Evolutionary conservation across 768 basidiomycete species (phyloP).

Genomic region (Boletus rex-veris): DNA sequence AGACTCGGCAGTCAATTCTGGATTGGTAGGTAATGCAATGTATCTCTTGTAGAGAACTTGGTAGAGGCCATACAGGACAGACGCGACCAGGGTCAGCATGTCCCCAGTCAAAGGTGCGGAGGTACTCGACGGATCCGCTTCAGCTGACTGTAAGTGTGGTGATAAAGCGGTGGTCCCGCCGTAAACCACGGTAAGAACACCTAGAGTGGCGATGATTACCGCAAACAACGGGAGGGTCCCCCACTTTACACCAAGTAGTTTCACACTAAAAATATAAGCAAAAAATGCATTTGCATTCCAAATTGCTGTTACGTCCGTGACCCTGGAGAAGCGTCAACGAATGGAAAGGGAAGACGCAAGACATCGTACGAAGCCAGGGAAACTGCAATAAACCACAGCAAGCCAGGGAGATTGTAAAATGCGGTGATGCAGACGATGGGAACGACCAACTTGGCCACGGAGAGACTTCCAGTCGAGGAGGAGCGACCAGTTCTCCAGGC

Average conservation of each 20-base stretch:
- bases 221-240: slow-evolving; percentile 61
- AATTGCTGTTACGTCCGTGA: slow-evolving; percentile 82
- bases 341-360: neutral
- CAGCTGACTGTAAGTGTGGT: slow-evolving; percentile 15
- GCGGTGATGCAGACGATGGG: slow-evolving; percentile 21
- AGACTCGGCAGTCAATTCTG: slow-evolving; percentile 42
- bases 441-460: slow-evolving; percentile 34
- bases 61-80: slow-evolving; percentile 70
- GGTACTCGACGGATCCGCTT: slow-evolving; percentile 18
- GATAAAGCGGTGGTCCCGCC: slow-evolving; percentile 49
- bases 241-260: slow-evolving; percentile 61
- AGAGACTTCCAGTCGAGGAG: slow-evolving; percentile 19
- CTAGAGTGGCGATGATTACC: slow-evolving; percentile 76
- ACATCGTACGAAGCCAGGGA: slow-evolving; percentile 63
- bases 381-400: slow-evolving; percentile 77
- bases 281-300: slow-evolving; percentile 93
- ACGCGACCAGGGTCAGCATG: slow-evolving; percentile 66
- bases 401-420: slow-evolving; percentile 58
- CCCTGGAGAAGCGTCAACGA: slow-evolving; percentile 38
- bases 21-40: slow-evolving; percentile 64
- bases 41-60: slow-evolving; percentile 85
- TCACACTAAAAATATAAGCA: slow-evolving; percentile 83
- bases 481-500: slow-evolving; percentile 4
- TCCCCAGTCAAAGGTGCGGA: slow-evolving; percentile 68
- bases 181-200: slow-evolving; percentile 79